phyloP scores from a whole-genome alignment of 768 basidiomycete genomes.

The Dictyophora rubrovolvata region DNA sequence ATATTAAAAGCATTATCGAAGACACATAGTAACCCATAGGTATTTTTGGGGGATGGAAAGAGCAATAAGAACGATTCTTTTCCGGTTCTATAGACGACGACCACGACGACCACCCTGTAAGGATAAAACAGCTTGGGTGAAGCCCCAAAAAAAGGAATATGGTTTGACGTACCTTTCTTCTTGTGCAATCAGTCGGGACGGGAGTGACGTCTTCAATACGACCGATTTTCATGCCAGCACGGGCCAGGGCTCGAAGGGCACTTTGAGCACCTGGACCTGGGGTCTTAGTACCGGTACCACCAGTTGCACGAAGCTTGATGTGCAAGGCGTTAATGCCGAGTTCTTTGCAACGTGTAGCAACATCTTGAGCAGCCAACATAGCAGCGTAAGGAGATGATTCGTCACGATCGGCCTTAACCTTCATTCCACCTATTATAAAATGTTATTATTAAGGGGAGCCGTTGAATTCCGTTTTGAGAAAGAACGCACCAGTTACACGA shows the following conservation, averaged over 20 bases:
- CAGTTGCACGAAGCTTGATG: conserved; percentile 98
- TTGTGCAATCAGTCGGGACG: conserved; percentile 92
- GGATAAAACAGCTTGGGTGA: conserved; percentile 5
- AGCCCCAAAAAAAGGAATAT: background rate
- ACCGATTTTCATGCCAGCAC: conserved; percentile 96
- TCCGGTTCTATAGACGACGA: conserved; percentile 67
- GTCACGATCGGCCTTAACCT: conserved; percentile 99
- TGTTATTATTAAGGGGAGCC: background rate
- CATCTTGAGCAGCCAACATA: conserved; percentile 98
- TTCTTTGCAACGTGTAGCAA: conserved; percentile 92
- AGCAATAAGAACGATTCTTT: background rate
- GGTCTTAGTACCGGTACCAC: conserved; percentile 96
- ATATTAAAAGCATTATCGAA: conserved; percentile 19
- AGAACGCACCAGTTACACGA: conserved; percentile 79
- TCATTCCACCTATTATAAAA: conserved; percentile 75
- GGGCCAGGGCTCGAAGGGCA: conserved; percentile 94
- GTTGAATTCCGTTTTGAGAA: background rate
- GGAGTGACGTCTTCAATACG: conserved; percentile 98
- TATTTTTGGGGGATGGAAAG: conserved; percentile 2
- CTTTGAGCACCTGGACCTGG: conserved; percentile 98
- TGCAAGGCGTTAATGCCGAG: conserved; percentile 97
- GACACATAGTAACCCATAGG: conserved; percentile 5
- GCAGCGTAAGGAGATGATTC: conserved; percentile 97
- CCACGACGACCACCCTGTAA: conserved; percentile 94
- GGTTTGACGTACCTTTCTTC: conserved; percentile 68